These are phyloP conservation scores for Pseudisothecium myosuroides DNA, from an alignment of 225 moss, liverwort and hornwort species.

Conservation along the genomic window DNA sequence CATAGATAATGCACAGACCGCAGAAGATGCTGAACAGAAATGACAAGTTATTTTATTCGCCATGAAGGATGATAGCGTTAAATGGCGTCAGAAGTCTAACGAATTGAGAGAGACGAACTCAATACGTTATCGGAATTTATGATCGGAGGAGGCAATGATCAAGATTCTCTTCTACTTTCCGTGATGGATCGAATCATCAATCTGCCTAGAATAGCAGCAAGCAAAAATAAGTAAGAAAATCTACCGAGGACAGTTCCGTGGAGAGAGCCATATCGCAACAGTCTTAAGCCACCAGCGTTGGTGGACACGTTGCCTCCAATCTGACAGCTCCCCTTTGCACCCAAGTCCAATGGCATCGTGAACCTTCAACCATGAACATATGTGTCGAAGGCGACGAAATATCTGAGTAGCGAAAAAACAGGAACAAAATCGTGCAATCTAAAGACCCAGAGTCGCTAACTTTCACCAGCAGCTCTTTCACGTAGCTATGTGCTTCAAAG, in stretches of 20 bases:
- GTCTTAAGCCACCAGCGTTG: conserved; percentile 88
- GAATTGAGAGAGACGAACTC: background rate
- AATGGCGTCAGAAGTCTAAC: background rate
- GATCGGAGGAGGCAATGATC: background rate
- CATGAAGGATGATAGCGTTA: background rate
- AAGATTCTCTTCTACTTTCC: background rate
- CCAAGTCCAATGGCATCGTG: conserved; percentile 93
- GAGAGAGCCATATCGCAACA: conserved; percentile 93
- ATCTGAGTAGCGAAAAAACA: background rate
- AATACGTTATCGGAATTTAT: background rate
- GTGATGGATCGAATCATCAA: background rate
- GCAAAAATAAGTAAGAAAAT: background rate
- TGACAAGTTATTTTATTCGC: background rate
- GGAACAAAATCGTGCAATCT: background rate
- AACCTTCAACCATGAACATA: conserved; percentile 41
- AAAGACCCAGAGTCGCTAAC: background rate
- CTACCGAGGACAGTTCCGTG: conserved; percentile 88
- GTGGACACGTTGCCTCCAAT: conserved; percentile 98
- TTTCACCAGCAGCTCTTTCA: background rate
- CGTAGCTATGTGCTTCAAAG: background rate
- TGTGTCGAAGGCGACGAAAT: background rate
- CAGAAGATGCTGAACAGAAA: background rate
- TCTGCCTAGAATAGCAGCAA: background rate
- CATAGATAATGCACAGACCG: background rate
- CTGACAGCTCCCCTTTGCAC: conserved; percentile 99